A percentile compares a stretch with the other conserved stretches of the same genome.
Conservation (phyloP, 73 alveolate genomes). For the Diophrys appendiculata region DNA sequence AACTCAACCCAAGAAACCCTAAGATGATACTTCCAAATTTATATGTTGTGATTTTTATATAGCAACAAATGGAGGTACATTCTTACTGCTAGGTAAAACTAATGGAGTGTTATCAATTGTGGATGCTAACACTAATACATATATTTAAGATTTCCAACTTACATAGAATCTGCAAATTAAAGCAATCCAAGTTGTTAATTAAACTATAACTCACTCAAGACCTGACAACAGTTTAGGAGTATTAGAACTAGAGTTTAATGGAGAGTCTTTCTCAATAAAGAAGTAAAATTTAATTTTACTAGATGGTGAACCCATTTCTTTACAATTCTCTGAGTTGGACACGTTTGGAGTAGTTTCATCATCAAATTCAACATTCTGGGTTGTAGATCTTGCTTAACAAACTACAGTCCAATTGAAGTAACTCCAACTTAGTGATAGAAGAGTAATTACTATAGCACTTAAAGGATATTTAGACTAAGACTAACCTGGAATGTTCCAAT, state of each 20-base stretch:
- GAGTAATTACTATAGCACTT: neutral
- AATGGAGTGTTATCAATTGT: slow-evolving; percentile 50
- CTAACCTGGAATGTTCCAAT: neutral
- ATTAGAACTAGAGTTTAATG: neutral
- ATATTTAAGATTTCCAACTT: slow-evolving; percentile 1
- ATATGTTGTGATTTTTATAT: too few species aligned
- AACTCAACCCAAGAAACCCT: slow-evolving; percentile 27
- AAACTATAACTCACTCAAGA: neutral
- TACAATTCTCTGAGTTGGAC: neutral
- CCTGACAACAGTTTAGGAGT: neutral
- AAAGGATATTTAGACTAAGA: neutral
- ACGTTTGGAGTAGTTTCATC: neutral
- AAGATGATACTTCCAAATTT: neutral
- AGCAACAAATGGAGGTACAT: neutral
- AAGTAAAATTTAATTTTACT: too few species aligned
- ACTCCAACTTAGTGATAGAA: neutral
- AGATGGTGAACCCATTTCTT: neutral
- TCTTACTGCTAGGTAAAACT: slow-evolving; percentile 43
- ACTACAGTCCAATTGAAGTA: neutral
- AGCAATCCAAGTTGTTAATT: neutral
- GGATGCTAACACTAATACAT: slow-evolving; percentile 50
- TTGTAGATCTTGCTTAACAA: neutral
- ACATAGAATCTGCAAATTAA: neutral
- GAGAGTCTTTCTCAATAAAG: neutral
- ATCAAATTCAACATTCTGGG: neutral